Evolutionary conservation across 345 rosid genomes (phyloP), one percentile per base, ranked within the genome.

Genomic region (Lumnitzera racemosa): DNA sequence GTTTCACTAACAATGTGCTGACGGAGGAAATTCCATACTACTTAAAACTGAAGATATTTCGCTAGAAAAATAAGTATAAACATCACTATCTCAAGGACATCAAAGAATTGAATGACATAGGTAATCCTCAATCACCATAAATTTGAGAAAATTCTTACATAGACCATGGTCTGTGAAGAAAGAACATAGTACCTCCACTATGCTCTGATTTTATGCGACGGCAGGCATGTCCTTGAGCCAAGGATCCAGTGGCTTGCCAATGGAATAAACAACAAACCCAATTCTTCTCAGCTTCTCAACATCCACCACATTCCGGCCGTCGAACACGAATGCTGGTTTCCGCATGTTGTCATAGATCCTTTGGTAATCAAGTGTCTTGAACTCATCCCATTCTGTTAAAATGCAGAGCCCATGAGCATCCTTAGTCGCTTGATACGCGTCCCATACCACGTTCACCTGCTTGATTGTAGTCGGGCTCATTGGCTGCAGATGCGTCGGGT

Each of bases 311-410:
- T 87, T 90, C 55, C 91, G 68, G 24, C 96, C 95, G 55, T 87
- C 95, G 1, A 87, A 90, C 62, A 87, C 76, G 9, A 80, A 90
- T 0, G 95, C 97, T 0, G 91, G 97, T 70, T 90, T 87, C 78
- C 67, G 83, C 96, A 89, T 89, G 61, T 70, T 81, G 50, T 84
- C 77, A 27, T 65, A 83, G 63, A 89, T 83, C 81, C 27, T 87
- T 66, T 77, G 75, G 78, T 70, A 89, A 52, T 90, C 88, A 8
- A 90, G 85, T 1, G 65, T 77, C 84, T 74, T 90, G 76, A 87
- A 90, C 67, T 90, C 91, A 31, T 85, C 90, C 95, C 97, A 85
- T 69, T 90, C 95, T 0, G 97, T 90, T 52, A 87, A 76, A 64
- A 90, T 80, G 79, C 97, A 90, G 15, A 87, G 46, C 12, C 85